Base-by-base conservation (phyloP, 2,329 filamentous ascomycete genomes). In the Dendryphion nanum region DNA sequence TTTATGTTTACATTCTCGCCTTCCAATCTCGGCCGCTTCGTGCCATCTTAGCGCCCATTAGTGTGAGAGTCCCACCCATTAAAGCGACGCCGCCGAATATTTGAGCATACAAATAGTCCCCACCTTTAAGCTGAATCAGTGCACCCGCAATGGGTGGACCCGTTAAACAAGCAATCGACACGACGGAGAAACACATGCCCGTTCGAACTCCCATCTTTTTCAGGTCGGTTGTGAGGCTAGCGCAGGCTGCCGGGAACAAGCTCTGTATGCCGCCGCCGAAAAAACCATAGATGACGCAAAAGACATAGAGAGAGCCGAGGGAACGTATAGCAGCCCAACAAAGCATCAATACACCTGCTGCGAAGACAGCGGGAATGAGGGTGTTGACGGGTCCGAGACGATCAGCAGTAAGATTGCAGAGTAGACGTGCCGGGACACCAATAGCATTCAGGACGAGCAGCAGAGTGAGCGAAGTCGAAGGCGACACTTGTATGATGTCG, bases 401-500 rank as follows among this genome's bases (percentile, higher is more conserved):
- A 55, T 80, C 75, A 1, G 75, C 76, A 6, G 80, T 41, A 38
- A 68, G 67, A 16, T 73, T 74, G 0, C 72, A 69, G 4, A 77
- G 40, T 1, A 76, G 58, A 2, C 78, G 75, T 21, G 70, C 66
- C 2, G 74, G 58, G 13, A 79, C 69, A 2, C 77, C 76, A 20
- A 76, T 63, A 10, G 66, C 74, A 42, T 80, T 79, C 12, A 35
- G 24, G 20, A 40, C 13, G 18, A 35, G 24, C 3, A 34, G 19
- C 7, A 34, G 18, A 16, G 15, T 13, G 7, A 40, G 12, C 3
- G 37, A 40, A 6, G 29, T 15, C 6, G n/a, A 20, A 7, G 10
- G 14, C 71, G 68, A 18, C 78, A 69, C 34, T 81, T 63, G 1
- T 81, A 66, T 6, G 81, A 60, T n/a, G 66, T 67, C 37, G 77